Conservation (phyloP, 2,329 filamentous ascomycete genomes). For the Aspergillus fischeri region DNA sequence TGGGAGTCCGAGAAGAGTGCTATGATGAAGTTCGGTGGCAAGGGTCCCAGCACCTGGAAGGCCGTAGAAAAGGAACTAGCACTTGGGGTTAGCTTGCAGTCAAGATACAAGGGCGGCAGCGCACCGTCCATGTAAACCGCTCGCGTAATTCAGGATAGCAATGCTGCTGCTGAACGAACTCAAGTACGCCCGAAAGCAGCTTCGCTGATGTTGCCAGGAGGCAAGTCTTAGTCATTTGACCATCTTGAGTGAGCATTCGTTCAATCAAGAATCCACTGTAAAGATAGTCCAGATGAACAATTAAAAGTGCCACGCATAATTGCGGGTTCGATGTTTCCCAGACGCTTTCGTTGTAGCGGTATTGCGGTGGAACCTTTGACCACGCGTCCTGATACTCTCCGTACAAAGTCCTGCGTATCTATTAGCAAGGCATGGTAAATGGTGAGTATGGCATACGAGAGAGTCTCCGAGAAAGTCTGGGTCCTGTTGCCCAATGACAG, state of each 20-base stretch:
- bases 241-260: conserved; percentile 2
- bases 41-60: conserved; percentile 8
- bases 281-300: conserved; percentile 1
- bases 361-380: background rate
- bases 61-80: conserved; percentile 5
- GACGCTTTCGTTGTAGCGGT: background rate
- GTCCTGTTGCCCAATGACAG: conserved; percentile 5
- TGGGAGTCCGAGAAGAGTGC: background rate
- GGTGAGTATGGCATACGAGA: too few relatives aligned
- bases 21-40: conserved; percentile 2
- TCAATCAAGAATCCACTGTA: conserved; percentile 5
- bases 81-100: too few relatives aligned
- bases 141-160: background rate
- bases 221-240: background rate
- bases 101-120: too few relatives aligned
- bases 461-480: too few relatives aligned
- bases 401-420: background rate
- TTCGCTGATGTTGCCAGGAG: conserved; percentile 2
- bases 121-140: conserved; percentile 1
- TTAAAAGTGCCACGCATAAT: background rate
- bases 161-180: conserved; percentile 3
- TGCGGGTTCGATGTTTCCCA: background rate
- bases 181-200: conserved; percentile 3
- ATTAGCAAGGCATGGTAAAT: background rate
- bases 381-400: background rate